Evolutionary conservation across 177 flowering plant genomes (phyloP).

Genomic region (Vitis hybrid): DNA sequence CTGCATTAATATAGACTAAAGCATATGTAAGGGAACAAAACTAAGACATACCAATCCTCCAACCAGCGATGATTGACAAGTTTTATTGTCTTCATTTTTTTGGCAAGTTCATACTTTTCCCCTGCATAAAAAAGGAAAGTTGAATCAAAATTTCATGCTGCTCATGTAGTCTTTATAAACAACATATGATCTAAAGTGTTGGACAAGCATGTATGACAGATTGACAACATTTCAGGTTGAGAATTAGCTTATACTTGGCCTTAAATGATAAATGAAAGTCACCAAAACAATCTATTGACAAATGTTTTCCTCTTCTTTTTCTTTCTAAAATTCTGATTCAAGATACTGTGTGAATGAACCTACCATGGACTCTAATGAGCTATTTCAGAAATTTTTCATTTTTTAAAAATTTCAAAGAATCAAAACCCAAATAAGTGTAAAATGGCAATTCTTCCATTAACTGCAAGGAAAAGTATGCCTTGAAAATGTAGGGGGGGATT

Average conservation of each 20-base stretch:
- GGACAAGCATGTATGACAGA: not conserved
- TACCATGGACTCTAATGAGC: too few species aligned
- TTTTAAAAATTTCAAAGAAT: too few species aligned
- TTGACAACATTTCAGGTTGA: not conserved
- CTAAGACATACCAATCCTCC: slow-evolving; percentile 74
- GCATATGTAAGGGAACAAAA: not conserved
- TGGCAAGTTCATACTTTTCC: slow-evolving; percentile 92
- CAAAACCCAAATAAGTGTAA: too few species aligned
- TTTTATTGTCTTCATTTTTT: slow-evolving; percentile 65
- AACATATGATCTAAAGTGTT: not conserved
- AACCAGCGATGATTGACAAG: slow-evolving; percentile 94
- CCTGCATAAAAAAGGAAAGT: slow-evolving; percentile 41
- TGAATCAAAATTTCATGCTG: not conserved
- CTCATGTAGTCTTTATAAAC: not conserved
- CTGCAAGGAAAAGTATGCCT: too few species aligned
- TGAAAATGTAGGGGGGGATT: too few species aligned
- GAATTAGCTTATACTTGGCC: not conserved
- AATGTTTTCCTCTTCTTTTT: not conserved
- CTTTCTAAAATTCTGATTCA: not conserved
- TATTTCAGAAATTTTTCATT: too few species aligned
- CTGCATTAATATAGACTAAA: not conserved
- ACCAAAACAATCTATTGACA: not conserved
- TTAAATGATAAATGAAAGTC: not conserved
- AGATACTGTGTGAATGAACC: not conserved
- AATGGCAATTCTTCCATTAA: too few species aligned